phyloP scores from a whole-genome alignment of 441 rosid species.

The Bocquillonia castaneifolia region DNA sequence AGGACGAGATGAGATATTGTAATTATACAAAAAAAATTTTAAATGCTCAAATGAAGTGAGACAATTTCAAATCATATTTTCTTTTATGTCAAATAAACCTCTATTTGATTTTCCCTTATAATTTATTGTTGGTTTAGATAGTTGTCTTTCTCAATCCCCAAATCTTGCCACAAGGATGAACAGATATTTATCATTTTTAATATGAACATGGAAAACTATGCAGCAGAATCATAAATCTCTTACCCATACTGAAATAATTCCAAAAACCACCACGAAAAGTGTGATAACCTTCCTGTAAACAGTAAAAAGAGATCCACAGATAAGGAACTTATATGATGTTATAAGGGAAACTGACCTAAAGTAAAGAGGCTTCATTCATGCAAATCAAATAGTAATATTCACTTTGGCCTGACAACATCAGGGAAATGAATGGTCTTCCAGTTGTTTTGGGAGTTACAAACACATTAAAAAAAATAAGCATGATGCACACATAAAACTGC shows the following conservation, averaged over 20 bases:
- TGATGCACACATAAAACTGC: too few species aligned
- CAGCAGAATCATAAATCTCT: slow-evolving; percentile 2
- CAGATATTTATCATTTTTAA: not conserved
- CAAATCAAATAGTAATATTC: not conserved
- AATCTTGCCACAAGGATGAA: not conserved
- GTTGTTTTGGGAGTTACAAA: not conserved
- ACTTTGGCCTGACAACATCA: not conserved
- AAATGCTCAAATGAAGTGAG: not conserved
- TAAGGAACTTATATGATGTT: not conserved
- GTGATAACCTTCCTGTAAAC: slow-evolving; percentile 67
- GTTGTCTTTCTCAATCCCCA: too few species aligned
- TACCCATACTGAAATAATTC: slow-evolving; percentile 96
- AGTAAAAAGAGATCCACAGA: slow-evolving; percentile 19
- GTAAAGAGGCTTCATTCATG: not conserved
- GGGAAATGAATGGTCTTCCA: not conserved
- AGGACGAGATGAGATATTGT: not conserved
- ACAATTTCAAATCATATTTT: not conserved
- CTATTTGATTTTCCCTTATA: not conserved
- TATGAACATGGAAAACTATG: not conserved
- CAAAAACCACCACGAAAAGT: slow-evolving; percentile 96
- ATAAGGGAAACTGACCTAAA: not conserved
- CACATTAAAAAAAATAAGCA: not conserved
- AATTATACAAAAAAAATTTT: too few species aligned
- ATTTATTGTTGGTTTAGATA: not conserved
- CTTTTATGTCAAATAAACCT: not conserved